A percentile compares a stretch with the other conserved stretches of the same genome.
Evolutionary conservation across 73 alveolate genomes (phyloP).

Genomic region (Symbiodinium pilosum): DNA sequence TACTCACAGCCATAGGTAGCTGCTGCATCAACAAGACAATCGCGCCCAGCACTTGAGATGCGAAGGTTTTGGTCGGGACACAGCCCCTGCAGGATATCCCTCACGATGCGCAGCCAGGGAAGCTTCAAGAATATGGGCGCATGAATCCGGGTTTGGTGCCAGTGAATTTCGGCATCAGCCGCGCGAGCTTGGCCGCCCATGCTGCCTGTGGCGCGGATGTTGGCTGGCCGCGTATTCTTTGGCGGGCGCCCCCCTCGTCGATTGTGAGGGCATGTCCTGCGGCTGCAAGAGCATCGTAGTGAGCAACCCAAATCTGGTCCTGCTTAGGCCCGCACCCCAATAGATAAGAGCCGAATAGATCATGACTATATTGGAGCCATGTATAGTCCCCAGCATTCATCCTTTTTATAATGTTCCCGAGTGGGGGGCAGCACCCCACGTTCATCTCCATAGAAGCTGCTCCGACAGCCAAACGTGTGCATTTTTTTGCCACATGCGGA

Average conservation of each 20-base stretch:
- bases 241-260: background rate
- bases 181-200: background rate
- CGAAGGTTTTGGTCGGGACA: background rate
- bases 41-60: background rate
- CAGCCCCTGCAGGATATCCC: background rate
- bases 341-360: too few relatives aligned
- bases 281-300: too few relatives aligned
- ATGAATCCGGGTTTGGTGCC: background rate
- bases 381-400: too few relatives aligned
- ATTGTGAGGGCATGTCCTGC: background rate
- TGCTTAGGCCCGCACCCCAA: too few relatives aligned
- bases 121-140: background rate
- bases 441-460: too few relatives aligned
- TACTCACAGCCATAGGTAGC: background rate
- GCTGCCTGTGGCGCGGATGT: background rate
- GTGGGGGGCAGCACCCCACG: too few relatives aligned
- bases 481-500: too few relatives aligned
- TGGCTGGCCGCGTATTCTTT: background rate
- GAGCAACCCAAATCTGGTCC: too few relatives aligned
- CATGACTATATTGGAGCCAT: too few relatives aligned
- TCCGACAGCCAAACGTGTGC: too few relatives aligned
- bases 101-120: background rate
- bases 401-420: too few relatives aligned
- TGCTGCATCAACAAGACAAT: background rate
- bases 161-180: background rate